Base-by-base conservation (phyloP, 169 alveolate genomes). In the Plasmodium coatneyi region DNA sequence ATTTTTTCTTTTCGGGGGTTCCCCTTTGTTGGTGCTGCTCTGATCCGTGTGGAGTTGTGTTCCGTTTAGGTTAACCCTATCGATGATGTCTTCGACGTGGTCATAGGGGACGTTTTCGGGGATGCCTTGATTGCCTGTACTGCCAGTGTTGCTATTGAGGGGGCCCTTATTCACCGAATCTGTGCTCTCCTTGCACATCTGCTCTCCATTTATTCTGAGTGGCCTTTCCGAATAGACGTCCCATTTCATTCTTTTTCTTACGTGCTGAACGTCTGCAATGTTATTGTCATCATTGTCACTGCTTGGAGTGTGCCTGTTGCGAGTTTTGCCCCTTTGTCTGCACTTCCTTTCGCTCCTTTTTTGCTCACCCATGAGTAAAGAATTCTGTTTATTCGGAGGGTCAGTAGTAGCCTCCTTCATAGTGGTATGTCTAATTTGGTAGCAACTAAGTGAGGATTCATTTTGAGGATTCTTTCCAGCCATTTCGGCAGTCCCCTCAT, bases 11-110 rank as follows among this genome's bases (percentile, higher is more conserved):
- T 30, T 46, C n/a, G 22, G 49, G 5, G 49, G 14, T 1, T 16
- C n/a, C 1, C 71, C 3, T 46, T 79, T 36, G 22, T 79, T 9
- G 36, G 41, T 25, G 28, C 74, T 39, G 28, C 14, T 80, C 16
- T 46, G 10, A 1, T 14, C 70, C 46, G 14, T 14, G 49, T 28
- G 74, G 0, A 14, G 9, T 60, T 60, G 36, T 14, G 32, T 19
- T 5, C 14, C 49, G 36, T 83, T 30, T 36, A 83, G 74, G 52
- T 83, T 83, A 39, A 83, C 81, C 43, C 72, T 22, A 7, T 71
- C 81, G 22, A 72, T 84, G n/a, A 71, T 71, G 22, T 72, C 83
- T 43, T 84, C 83, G 22, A 10, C 82, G 41, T 72, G 25, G 5
- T 60, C 74, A 9, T 60, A 60, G 10, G 14, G 74, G 74, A 10